These are phyloP conservation scores for Celoporthe dispersa DNA, from an alignment of 2,329 filamentous ascomycete genomes.

Conservation along the genomic window DNA sequence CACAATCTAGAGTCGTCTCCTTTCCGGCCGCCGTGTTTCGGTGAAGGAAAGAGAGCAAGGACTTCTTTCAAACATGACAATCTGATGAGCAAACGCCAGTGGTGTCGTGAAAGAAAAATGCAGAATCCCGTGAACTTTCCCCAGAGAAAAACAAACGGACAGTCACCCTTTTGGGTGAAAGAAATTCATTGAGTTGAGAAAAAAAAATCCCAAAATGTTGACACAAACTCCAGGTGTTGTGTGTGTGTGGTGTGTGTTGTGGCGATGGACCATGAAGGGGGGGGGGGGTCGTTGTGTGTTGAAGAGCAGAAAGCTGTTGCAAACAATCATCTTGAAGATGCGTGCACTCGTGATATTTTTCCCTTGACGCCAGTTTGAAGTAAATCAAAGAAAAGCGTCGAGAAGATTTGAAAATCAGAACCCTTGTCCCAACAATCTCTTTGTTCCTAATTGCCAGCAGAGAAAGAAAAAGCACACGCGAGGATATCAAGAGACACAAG, in stretches of 20 bases:
- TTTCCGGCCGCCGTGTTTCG: slow-evolving; percentile 27
- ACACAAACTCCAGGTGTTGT: slow-evolving; percentile 32
- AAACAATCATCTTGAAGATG: slow-evolving; percentile 16
- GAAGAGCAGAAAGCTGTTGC: slow-evolving; percentile 24
- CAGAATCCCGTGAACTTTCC: slow-evolving; percentile 18
- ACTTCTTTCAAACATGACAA: slow-evolving; percentile 1
- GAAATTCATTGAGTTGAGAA: slow-evolving; percentile 32
- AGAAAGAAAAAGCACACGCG: slow-evolving; percentile 20
- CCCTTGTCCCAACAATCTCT: slow-evolving; percentile 10
- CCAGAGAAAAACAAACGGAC: slow-evolving; percentile 18
- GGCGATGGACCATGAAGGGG: slow-evolving; percentile 26
- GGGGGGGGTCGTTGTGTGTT: slow-evolving; percentile 17
- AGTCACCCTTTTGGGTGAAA: slow-evolving; percentile 26
- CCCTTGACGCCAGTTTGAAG: slow-evolving; percentile 19
- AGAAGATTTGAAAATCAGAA: slow-evolving; percentile 20
- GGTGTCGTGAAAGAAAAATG: slow-evolving; percentile 9
- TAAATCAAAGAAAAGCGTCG: slow-evolving; percentile 19
- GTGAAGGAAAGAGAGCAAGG: slow-evolving; percentile 23
- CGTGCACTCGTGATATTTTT: slow-evolving; percentile 16
- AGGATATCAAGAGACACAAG: slow-evolving; percentile 6
- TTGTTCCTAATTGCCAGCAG: slow-evolving; percentile 21
- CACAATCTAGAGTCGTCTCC: slow-evolving; percentile 29
- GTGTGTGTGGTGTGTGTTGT: slow-evolving; percentile 27
- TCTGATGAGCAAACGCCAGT: slow-evolving; percentile 3
- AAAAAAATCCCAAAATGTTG: slow-evolving; percentile 29